These are phyloP conservation scores for Solanum habrochaites DNA, from an alignment of 257 asterid genomes.

Conservation along the genomic window DNA sequence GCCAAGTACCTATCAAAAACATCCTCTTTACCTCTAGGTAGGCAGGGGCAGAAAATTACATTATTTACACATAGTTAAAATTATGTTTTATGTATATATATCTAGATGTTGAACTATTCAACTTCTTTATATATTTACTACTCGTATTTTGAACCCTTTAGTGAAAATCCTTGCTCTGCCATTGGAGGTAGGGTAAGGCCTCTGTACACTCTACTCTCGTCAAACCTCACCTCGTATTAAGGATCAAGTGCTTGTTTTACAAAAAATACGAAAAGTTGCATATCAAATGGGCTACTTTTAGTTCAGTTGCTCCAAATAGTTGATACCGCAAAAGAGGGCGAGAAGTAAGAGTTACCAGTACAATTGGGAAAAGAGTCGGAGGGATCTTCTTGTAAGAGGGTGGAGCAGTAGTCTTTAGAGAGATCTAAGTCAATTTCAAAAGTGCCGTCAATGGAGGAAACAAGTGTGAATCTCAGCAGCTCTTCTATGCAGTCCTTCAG, in stretches of 20 bases:
- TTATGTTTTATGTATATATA: too few species aligned
- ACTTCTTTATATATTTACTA: too few species aligned
- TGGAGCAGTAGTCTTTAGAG: slow-evolving; percentile 41
- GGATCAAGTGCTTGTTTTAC: not conserved
- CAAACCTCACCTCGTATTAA: not conserved
- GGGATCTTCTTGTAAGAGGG: slow-evolving; percentile 44
- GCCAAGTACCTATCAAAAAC: not conserved
- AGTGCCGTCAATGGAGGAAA: slow-evolving; percentile 22
- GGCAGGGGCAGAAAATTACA: too few species aligned
- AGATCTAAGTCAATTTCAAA: slow-evolving; percentile 38
- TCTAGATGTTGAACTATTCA: too few species aligned
- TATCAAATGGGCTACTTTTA: not conserved
- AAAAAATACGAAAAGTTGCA: not conserved
- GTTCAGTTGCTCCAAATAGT: not conserved
- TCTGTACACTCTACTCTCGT: not conserved
- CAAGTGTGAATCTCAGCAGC: slow-evolving; percentile 40
- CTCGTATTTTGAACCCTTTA: too few species aligned
- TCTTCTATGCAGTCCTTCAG: slow-evolving; percentile 50
- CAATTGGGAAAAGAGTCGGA: slow-evolving; percentile 3
- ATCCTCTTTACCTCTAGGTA: not conserved
- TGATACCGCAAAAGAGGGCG: not conserved
- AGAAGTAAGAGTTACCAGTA: slow-evolving; percentile 2
- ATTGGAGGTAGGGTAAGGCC: not conserved
- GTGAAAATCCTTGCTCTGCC: too few species aligned
- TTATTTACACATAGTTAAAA: too few species aligned